Evolutionary conservation across 2,329 filamentous ascomycete species (phyloP).

Genomic region (Fusarium oxysporum): DNA sequence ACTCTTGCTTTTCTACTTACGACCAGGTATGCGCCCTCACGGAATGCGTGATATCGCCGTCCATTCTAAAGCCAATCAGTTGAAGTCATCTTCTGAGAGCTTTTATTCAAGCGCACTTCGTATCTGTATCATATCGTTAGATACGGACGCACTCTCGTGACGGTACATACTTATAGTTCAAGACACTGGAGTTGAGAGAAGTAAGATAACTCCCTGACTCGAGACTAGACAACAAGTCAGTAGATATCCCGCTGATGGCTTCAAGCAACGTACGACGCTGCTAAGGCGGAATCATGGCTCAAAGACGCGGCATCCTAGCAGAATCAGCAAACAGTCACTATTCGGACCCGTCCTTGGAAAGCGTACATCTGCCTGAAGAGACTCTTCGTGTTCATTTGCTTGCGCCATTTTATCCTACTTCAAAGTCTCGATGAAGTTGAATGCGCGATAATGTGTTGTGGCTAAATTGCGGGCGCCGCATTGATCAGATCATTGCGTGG

Average conservation of each 20-base stretch:
- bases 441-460: background rate
- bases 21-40: conserved; percentile 13
- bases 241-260: rapidly evolving
- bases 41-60: conserved; percentile 21
- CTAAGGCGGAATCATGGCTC: background rate
- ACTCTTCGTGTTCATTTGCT: background rate
- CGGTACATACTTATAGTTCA: conserved; percentile 14
- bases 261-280: background rate
- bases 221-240: background rate
- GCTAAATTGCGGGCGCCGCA: rapidly evolving
- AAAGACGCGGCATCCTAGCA: background rate
- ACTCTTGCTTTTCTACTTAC: background rate
- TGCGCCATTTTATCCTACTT: background rate
- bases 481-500: background rate
- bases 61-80: background rate
- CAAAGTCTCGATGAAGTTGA: rapidly evolving
- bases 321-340: background rate
- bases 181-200: conserved; percentile 4
- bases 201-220: conserved; percentile 6
- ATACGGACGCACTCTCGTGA: rapidly evolving
- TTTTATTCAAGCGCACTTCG: background rate
- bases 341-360: rapidly evolving
- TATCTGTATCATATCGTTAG: background rate
- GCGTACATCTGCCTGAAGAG: conserved; percentile 9
- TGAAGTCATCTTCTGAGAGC: too few species aligned